Conservation (phyloP, 768 basidiomycete species). For the Trametes sanguinea region DNA sequence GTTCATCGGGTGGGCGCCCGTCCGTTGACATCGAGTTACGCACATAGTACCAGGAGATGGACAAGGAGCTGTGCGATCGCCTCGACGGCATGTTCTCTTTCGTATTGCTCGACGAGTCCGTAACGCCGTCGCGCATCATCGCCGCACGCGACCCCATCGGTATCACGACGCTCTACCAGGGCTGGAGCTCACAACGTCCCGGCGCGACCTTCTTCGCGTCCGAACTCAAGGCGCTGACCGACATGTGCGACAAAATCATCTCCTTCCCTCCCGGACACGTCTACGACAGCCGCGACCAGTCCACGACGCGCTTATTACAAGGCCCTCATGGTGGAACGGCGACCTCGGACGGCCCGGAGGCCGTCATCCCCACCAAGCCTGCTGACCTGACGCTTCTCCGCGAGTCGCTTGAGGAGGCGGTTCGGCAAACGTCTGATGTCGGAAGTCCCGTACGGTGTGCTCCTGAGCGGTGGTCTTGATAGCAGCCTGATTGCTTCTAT, state of each 20-base stretch:
- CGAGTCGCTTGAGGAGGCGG: conserved; percentile 85
- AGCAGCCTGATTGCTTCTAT: conserved; percentile 95
- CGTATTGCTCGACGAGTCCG: conserved; percentile 91
- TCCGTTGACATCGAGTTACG: background rate
- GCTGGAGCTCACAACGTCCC: conserved; percentile 83
- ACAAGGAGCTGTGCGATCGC: conserved; percentile 68
- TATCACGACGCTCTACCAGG: conserved; percentile 98
- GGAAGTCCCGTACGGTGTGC: conserved; percentile 97
- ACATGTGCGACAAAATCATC: conserved; percentile 93
- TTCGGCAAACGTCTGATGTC: conserved; percentile 95
- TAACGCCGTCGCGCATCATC: conserved; percentile 85
- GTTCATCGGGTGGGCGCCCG: background rate
- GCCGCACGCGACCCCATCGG: conserved; percentile 97
- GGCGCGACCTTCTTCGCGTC: conserved; percentile 91
- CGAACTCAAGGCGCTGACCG: conserved; percentile 88
- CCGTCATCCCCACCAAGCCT: conserved; percentile 55
- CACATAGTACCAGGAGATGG: conserved; percentile 80
- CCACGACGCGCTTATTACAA: conserved; percentile 86
- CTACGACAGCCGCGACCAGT: conserved; percentile 81
- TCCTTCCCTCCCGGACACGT: conserved; percentile 98
- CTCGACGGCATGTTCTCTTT: conserved; percentile 99
- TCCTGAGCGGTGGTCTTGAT: conserved; percentile 93
- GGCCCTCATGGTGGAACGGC: conserved; percentile 86
- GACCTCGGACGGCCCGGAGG: conserved; percentile 67
- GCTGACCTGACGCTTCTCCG: conserved; percentile 72